Evolutionary conservation across 2,329 filamentous ascomycete genomes (phyloP), one percentile per base, ranked within the genome.

Genomic region (Kalaharituber pfeilii): DNA sequence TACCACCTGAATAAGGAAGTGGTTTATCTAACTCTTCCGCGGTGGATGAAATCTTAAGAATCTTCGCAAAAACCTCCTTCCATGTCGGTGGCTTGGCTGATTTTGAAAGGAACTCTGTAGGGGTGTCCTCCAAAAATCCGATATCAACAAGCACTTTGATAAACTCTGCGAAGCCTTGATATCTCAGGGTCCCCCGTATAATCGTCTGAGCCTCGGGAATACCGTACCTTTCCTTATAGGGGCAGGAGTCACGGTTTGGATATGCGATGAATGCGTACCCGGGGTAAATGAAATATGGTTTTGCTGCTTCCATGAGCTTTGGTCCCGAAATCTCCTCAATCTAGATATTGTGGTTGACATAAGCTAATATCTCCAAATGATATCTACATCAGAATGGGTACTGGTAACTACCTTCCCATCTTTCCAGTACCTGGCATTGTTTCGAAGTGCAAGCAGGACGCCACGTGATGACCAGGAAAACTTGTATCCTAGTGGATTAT

Each of bases 401-500:
- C 13, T 13, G 20, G 8, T 18, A 39, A 4, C 24, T 60, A 83
- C 69, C 72, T 88, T 77, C 65, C 87, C 87, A 62, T 85, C 82
- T 69, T 87, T 72, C 71, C 81, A 89, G 73, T 79, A 88, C 63
- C 77, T 86, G 65, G 85, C 89, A n/a, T 79, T 73, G 72, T 95
- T 95, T 63, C 83, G 73, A 61, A 94, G 77, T 2, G 89, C 88
- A 50, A 96, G 76, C 29, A 96, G 75, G 30, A 95, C 87, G 67
- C 89, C 89, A 54, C 87, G 80, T 59, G 81, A 79, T 28, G 80
- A 81, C 74, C 80, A 82, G 5, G 81, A 86, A 75, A 93, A 91
- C 71, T 94, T 94, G 78, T 94, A 94, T 49, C 88, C 87, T 15
- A 94, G 75, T 26, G 88, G 87, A 73, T 95, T 95, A 69, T 83